These are phyloP conservation scores for Thermochaetoides thermophila DNA, from an alignment of 495 filamentous ascomycete genomes.

Conservation along the genomic window DNA sequence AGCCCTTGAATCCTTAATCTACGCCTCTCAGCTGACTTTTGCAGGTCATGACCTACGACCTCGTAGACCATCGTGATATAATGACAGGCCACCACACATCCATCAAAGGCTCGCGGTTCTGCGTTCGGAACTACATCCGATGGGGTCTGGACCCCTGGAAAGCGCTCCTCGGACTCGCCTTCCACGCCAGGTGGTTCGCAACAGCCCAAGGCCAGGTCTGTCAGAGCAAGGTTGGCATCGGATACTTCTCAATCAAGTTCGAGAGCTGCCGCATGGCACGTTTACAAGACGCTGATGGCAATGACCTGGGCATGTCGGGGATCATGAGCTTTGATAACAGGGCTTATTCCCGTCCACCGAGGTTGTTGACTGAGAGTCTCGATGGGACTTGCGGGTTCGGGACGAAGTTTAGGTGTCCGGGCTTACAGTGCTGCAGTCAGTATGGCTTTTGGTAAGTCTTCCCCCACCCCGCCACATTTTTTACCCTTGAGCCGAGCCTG, in stretches of 20 bases:
- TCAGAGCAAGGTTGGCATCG: slow-evolving; percentile 32
- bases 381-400: slow-evolving; percentile 11
- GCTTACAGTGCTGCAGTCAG: slow-evolving; percentile 7
- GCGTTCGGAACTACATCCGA: slow-evolving; percentile 39
- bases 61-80: slow-evolving; percentile 52
- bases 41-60: slow-evolving; percentile 47
- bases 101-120: slow-evolving; percentile 33
- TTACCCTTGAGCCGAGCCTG: background rate
- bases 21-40: background rate
- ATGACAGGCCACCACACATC: slow-evolving; percentile 41
- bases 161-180: slow-evolving; percentile 50
- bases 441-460: slow-evolving; percentile 13
- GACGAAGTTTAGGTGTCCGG: slow-evolving; percentile 3
- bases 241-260: background rate
- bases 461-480: too few species aligned
- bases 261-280: slow-evolving; percentile 31
- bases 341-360: slow-evolving; percentile 12
- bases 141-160: slow-evolving; percentile 38
- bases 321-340: slow-evolving; percentile 35
- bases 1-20: too few species aligned
- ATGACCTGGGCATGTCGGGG: slow-evolving; percentile 41
- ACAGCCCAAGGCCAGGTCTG: slow-evolving; percentile 25
- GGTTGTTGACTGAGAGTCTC: slow-evolving; percentile 7
- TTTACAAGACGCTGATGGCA: slow-evolving; percentile 42
- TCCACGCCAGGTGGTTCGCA: slow-evolving; percentile 53